Percentiles rank a stretch among this genome's conserved stretches.
phyloP scores from a whole-genome alignment of 2,329 filamentous ascomycete genomes.

The Calonectria hongkongensis region DNA sequence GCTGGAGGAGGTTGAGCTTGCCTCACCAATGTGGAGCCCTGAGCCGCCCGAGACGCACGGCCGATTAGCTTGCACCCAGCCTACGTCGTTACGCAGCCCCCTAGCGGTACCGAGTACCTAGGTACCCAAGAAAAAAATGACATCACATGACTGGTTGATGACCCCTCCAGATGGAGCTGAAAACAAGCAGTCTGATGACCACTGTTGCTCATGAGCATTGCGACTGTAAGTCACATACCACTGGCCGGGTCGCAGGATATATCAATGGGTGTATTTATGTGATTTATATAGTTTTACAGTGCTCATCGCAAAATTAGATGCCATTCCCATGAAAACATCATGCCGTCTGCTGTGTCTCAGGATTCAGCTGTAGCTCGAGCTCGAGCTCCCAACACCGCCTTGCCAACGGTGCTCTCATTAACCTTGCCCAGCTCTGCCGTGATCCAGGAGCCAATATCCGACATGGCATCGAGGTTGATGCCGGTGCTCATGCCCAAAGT shows the following conservation, averaged over 20 bases:
- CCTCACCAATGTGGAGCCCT: slow-evolving; percentile 61
- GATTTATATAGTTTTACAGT: slow-evolving; percentile 13
- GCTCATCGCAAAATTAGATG: background rate
- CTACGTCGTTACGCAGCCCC: slow-evolving; percentile 10
- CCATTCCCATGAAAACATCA: background rate
- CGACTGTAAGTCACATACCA: background rate
- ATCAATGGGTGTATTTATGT: background rate
- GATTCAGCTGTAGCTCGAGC: slow-evolving; percentile 54
- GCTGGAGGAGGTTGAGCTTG: slow-evolving; percentile 64
- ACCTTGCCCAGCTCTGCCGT: slow-evolving; percentile 76
- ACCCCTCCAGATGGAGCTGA: background rate
- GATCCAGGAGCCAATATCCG: slow-evolving; percentile 84
- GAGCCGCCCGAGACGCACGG: slow-evolving; percentile 55
- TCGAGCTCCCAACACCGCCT: slow-evolving; percentile 75
- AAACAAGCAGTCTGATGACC: slow-evolving; percentile 2
- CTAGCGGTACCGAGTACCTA: too few species aligned
- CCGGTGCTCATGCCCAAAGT: slow-evolving; percentile 85
- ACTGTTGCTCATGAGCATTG: background rate
- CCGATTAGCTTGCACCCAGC: slow-evolving; percentile 45
- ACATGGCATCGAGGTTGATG: slow-evolving; percentile 79
- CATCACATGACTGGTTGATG: slow-evolving; percentile 61
- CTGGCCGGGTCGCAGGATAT: too few species aligned
- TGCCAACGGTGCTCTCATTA: slow-evolving; percentile 81
- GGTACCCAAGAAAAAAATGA: slow-evolving; percentile 48
- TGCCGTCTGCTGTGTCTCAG: slow-evolving; percentile 43